Conservation (phyloP, 495 filamentous ascomycete genomes). For the Umbilicaria muhlenbergii region DNA sequence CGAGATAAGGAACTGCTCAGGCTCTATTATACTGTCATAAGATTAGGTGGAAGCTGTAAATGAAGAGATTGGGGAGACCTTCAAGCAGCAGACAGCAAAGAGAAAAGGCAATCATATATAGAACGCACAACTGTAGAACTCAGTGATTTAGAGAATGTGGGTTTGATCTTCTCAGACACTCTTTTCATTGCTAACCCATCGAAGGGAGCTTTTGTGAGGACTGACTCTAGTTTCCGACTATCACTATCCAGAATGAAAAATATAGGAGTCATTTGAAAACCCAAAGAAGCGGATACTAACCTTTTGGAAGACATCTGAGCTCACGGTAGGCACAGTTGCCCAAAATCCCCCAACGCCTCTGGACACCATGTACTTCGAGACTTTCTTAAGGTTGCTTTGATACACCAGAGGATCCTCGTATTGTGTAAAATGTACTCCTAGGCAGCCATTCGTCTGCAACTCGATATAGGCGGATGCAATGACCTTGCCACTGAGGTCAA, state of each 20-base stretch:
- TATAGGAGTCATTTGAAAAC: neutral
- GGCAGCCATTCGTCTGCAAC: slow-evolving; percentile 72
- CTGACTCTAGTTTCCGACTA: neutral
- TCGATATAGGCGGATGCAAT: slow-evolving; percentile 72
- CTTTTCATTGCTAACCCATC: neutral
- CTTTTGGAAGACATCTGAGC: slow-evolving; percentile 59
- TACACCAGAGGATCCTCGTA: slow-evolving; percentile 51
- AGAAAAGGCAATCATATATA: no score
- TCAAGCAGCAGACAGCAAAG: no score
- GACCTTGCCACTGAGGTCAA: slow-evolving; percentile 66
- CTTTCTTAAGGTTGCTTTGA: slow-evolving; percentile 42
- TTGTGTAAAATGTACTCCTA: slow-evolving; percentile 74
- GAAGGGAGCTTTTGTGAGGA: neutral
- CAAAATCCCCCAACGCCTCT: slow-evolving; percentile 72
- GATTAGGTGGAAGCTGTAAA: no score
- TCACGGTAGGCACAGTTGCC: slow-evolving; percentile 50
- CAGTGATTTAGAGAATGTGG: no score
- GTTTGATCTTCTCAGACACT: no score
- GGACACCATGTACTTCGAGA: slow-evolving; percentile 51
- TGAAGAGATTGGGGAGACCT: no score
- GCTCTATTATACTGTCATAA: no score
- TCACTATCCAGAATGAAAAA: neutral
- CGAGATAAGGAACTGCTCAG: no score
- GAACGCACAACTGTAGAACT: no score
- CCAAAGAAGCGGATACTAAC: slow-evolving; percentile 11